These are phyloP conservation scores for Cordyceps militaris DNA, from an alignment of 2,329 filamentous ascomycete species.

Conservation along the genomic window DNA sequence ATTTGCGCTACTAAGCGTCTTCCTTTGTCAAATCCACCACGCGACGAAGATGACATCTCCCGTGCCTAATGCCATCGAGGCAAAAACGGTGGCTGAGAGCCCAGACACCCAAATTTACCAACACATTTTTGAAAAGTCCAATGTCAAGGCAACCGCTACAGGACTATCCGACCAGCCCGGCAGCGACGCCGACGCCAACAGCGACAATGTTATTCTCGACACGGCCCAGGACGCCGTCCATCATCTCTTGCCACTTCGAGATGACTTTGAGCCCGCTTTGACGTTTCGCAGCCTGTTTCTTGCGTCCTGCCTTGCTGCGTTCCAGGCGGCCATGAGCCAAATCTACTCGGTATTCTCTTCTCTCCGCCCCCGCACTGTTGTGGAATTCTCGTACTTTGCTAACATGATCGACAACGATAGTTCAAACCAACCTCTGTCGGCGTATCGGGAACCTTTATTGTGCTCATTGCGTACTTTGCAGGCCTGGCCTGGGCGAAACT, in stretches of 20 bases:
- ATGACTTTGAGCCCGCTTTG: slow-evolving; percentile 44
- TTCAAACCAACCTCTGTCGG: slow-evolving; percentile 45
- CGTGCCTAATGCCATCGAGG: too few relatives aligned
- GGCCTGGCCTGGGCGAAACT: slow-evolving; percentile 41
- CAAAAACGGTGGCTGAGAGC: too few relatives aligned
- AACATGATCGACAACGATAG: slow-evolving; percentile 21
- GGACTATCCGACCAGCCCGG: not conserved
- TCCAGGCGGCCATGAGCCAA: slow-evolving; percentile 49
- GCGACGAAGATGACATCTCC: too few relatives aligned
- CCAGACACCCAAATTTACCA: not conserved
- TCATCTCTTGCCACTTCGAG: slow-evolving; percentile 43
- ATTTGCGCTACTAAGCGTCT: too few relatives aligned
- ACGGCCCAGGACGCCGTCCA: slow-evolving; percentile 44
- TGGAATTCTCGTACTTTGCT: not conserved
- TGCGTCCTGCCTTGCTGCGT: slow-evolving; percentile 41
- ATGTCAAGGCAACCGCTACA: not conserved
- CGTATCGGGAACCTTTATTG: slow-evolving; percentile 48
- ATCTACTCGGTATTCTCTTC: slow-evolving; percentile 40
- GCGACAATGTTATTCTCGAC: slow-evolving; percentile 33
- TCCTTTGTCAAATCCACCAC: too few relatives aligned
- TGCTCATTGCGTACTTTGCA: slow-evolving; percentile 49
- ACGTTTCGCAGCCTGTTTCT: slow-evolving; percentile 48
- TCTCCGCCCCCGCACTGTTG: not conserved
- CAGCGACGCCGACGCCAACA: not conserved
- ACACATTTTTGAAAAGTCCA: not conserved